These are phyloP conservation scores for Gracilaria gracilis DNA, from an alignment of 23 red algal genomes.

Conservation along the genomic window DNA sequence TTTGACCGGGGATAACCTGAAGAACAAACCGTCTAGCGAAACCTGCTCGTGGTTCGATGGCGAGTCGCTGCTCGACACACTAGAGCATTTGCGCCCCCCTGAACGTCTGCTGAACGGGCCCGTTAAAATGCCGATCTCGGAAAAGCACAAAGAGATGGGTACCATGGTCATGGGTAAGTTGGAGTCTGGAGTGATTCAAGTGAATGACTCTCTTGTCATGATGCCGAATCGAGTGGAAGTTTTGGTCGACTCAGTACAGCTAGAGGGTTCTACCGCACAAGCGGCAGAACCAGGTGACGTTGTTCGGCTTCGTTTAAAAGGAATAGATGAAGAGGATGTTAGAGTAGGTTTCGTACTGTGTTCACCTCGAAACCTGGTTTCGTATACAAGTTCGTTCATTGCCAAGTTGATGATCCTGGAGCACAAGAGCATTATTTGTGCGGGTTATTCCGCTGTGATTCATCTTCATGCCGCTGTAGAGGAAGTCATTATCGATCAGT, in stretches of 20 bases:
- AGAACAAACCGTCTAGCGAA: conserved; percentile 41
- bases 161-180: conserved; percentile 92
- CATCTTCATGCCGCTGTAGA: conserved; percentile 91
- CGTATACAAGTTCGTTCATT: conserved; percentile 81
- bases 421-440: conserved; percentile 96
- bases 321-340: conserved; percentile 96
- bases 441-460: conserved; percentile 93
- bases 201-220: conserved; percentile 84
- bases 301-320: conserved; percentile 92
- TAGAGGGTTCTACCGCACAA: conserved; percentile 81
- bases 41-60: conserved; percentile 88
- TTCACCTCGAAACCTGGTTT: conserved; percentile 67
- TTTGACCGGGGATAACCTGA: conserved; percentile 86
- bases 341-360: conserved; percentile 90
- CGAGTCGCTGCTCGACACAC: conserved; percentile 77
- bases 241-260: conserved; percentile 75
- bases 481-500: conserved; percentile 77
- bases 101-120: conserved; percentile 78
- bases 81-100: conserved; percentile 88
- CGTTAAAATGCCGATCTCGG: conserved; percentile 88
- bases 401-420: conserved; percentile 93
- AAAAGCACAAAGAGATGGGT: conserved; percentile 99
- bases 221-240: conserved; percentile 92
- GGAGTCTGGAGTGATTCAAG: conserved; percentile 90
- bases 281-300: conserved; percentile 93